Conservation (phyloP, 345 rosid species). For the Syzygium aqueum region DNA sequence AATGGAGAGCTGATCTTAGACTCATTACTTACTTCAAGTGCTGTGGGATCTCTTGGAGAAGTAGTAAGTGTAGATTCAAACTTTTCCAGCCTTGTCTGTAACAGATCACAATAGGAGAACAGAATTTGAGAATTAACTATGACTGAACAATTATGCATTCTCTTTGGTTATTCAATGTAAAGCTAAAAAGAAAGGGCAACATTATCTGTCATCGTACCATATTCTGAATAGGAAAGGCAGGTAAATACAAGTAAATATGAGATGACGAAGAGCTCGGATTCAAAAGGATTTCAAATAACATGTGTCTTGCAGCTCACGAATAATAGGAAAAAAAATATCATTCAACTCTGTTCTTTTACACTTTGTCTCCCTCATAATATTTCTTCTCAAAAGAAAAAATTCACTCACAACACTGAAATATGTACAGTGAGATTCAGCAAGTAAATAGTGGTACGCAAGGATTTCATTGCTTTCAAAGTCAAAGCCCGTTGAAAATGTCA, state of each 20-base stretch:
- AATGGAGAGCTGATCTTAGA: background rate
- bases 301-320: background rate
- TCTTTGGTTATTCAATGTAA: background rate
- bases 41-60: constrained; percentile 62
- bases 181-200: background rate
- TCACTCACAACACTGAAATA: background rate
- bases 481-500: background rate
- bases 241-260: background rate
- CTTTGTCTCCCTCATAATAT: background rate
- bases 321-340: background rate
- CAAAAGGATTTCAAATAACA: background rate
- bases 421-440: background rate
- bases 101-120: constrained; percentile 3
- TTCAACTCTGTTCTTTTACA: background rate
- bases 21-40: constrained; percentile 68
- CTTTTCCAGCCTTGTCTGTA: constrained; percentile 70
- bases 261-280: background rate
- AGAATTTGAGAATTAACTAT: background rate
- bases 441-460: background rate
- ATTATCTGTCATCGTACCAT: background rate
- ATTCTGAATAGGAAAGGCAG: background rate
- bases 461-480: background rate
- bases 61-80: constrained; percentile 48
- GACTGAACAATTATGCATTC: background rate
- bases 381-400: background rate